Evolutionary conservation across 495 filamentous ascomycete genomes (phyloP).

Genomic region (Penicillium fimorum): DNA sequence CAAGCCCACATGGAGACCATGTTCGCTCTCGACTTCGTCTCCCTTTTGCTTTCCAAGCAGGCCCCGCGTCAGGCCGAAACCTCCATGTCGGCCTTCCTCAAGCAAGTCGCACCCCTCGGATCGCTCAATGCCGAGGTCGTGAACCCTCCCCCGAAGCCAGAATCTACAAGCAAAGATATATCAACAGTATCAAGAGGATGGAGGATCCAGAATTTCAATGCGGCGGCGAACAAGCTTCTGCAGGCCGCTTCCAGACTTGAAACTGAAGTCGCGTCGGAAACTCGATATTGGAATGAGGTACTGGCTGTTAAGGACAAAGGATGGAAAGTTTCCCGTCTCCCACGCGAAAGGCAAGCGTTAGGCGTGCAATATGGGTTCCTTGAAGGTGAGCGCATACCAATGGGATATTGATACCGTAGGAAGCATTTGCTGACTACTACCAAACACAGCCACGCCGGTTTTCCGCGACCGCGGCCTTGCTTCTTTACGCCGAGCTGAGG

Average conservation of each 20-base stretch:
- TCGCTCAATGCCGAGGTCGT: constrained; percentile 75
- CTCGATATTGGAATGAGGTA: constrained; percentile 84
- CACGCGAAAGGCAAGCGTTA: constrained; percentile 68
- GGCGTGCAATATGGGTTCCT: constrained; percentile 87
- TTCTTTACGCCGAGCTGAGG: constrained; percentile 66
- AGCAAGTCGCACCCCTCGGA: constrained; percentile 66
- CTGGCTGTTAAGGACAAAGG: constrained; percentile 75
- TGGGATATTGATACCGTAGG: neutral
- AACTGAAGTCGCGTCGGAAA: constrained; percentile 72
- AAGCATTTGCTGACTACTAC: constrained; percentile 4
- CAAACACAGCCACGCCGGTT: constrained; percentile 55
- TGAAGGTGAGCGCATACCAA: constrained; percentile 51
- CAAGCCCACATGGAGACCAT: constrained; percentile 65
- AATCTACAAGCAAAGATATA: constrained; percentile 51
- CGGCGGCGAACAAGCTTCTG: constrained; percentile 71
- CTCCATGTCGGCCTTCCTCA: constrained; percentile 68
- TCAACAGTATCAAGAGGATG: constrained; percentile 68
- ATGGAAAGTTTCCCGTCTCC: constrained; percentile 76
- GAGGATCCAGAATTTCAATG: constrained; percentile 71
- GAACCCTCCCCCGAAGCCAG: constrained; percentile 52
- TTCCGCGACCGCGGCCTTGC: constrained; percentile 79
- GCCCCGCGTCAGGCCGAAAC: constrained; percentile 61
- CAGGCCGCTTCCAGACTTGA: constrained; percentile 69
- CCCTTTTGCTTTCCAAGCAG: constrained; percentile 78
- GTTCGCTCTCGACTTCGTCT: constrained; percentile 76